Base-by-base conservation (phyloP, 176 grass and related monocot genomes). In the Olyra latifolia region DNA sequence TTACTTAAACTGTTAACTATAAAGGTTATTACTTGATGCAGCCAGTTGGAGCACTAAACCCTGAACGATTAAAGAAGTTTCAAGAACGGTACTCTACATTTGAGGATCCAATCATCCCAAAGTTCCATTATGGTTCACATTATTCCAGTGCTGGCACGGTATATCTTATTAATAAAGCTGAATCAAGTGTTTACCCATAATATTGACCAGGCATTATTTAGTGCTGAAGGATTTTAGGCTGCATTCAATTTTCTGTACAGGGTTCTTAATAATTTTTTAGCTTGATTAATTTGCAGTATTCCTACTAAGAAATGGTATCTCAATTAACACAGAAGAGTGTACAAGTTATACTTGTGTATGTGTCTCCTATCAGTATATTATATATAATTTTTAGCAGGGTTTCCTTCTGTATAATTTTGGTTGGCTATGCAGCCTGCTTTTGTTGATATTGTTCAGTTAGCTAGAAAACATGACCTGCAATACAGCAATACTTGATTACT, bases 61-160 rank as follows among this genome's bases (percentile, higher is more conserved):
- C 82, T 47, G 90, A 93, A 54, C 93, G 96, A 74, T 48, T 98
- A 88, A 86, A 81, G 72, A 98, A 98, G 81, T 99, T 99, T 65
- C 96, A 95, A 88, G 96, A 99, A 83, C 88, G 96, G 52, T 99
- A 99, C 80, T 92, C 88, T 42, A 99, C 80, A 47, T 95, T 95
- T 71, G 96, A 99, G 69, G 92, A 99, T 91, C 92, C 96, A 81
- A 78, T 95, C 69, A 99, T 99, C 79, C 92, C 96, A 42, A 99
- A 99, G 84, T 99, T 99, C 69, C 92, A 99, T 66, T 99, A 99
- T 76, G 96, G 92, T 71, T 99, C 96, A 67, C 96, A 99, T 80
- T 99, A 99, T 84, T 99, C 96, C 71, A 99, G 92, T 84, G 92
- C 91, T 87, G 96, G 96, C 88, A 95, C 88, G 78, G 96, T 98